Evolutionary conservation across 331 rosid species (phyloP).

Genomic region (Rhamnella rubrinervis): DNA sequence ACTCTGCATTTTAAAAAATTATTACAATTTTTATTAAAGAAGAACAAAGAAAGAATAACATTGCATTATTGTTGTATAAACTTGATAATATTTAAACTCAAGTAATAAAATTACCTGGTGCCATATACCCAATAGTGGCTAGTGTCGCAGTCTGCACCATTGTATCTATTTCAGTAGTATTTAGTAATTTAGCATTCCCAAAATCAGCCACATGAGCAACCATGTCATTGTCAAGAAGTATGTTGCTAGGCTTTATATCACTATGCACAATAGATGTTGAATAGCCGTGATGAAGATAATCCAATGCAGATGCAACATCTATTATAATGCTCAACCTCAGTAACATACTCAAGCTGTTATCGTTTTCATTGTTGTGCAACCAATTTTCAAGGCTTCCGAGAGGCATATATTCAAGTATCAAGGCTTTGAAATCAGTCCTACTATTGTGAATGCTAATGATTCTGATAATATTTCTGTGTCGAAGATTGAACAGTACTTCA

Average conservation of each 20-base stretch:
- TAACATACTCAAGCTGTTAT: constrained; percentile 2
- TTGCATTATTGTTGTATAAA: not conserved
- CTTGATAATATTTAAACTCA: not conserved
- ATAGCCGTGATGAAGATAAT: constrained; percentile 48
- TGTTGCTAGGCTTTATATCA: constrained; percentile 48
- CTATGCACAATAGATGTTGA: constrained; percentile 36
- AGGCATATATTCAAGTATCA: constrained; percentile 41
- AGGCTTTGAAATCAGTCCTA: constrained; percentile 37
- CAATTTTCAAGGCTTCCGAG: constrained; percentile 38
- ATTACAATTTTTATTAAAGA: too few species aligned
- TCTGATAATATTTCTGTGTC: constrained; percentile 46
- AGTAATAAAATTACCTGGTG: constrained; percentile 35
- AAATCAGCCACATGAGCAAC: constrained; percentile 52
- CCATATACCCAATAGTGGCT: constrained; percentile 52
- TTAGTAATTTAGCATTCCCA: constrained; percentile 44
- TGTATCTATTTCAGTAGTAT: constrained; percentile 25
- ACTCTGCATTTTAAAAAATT: constrained; percentile 12
- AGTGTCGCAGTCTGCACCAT: constrained; percentile 29
- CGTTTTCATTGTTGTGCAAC: constrained; percentile 22
- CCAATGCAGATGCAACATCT: constrained; percentile 46
- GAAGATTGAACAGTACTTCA: constrained; percentile 31
- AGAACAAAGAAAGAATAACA: not conserved
- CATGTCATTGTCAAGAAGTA: constrained; percentile 42
- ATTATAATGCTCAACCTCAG: constrained; percentile 39
- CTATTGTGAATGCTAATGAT: constrained; percentile 36